Percentiles rank a stretch among this genome's conserved stretches.
phyloP scores from a whole-genome alignment of 2,329 filamentous ascomycete genomes.

The Stagonosporopsis cucurbitacearum region DNA sequence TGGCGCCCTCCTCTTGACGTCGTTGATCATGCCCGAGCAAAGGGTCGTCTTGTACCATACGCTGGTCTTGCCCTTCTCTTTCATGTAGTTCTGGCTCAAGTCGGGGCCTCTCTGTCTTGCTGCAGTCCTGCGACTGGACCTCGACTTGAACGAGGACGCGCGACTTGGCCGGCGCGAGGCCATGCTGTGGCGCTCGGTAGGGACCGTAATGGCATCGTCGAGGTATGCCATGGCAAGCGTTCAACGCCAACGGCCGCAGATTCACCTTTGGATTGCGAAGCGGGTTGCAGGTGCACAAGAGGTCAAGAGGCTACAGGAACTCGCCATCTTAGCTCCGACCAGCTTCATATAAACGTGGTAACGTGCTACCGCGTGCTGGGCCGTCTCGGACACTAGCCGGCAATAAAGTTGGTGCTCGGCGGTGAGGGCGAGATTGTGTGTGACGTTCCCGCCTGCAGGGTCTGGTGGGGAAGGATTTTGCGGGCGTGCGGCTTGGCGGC shows the following conservation, averaged over 20 bases:
- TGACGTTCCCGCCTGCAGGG: conserved; percentile 10
- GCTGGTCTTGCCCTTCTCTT: conserved; percentile 26
- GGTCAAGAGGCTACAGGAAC: neutral
- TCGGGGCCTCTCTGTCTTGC: conserved; percentile 5
- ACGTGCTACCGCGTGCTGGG: neutral
- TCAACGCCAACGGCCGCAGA: neutral
- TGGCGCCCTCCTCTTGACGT: conserved; percentile 74
- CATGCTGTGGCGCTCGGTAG: conserved; percentile 23
- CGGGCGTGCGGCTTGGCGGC: conserved; percentile 2
- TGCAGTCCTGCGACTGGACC: conserved; percentile 21
- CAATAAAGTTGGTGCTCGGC: conserved; percentile 1
- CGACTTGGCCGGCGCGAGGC: neutral
- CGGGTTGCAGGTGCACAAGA: neutral
- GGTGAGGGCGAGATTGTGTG: neutral
- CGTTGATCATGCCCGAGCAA: conserved; percentile 81
- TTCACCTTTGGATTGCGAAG: neutral
- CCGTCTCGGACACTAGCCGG: conserved; percentile 13
- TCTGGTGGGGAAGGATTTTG: conserved; percentile 9
- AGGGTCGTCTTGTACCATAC: conserved; percentile 76
- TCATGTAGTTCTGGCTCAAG: conserved; percentile 10
- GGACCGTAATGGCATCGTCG: conserved; percentile 28
- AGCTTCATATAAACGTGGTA: conserved; percentile 4
- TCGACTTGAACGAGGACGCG: conserved; percentile 22
- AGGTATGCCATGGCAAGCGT: conserved; percentile 21
- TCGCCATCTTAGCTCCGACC: conserved; percentile 6